phyloP scores from a whole-genome alignment of 768 basidiomycete species.

The Russula virescens region DNA sequence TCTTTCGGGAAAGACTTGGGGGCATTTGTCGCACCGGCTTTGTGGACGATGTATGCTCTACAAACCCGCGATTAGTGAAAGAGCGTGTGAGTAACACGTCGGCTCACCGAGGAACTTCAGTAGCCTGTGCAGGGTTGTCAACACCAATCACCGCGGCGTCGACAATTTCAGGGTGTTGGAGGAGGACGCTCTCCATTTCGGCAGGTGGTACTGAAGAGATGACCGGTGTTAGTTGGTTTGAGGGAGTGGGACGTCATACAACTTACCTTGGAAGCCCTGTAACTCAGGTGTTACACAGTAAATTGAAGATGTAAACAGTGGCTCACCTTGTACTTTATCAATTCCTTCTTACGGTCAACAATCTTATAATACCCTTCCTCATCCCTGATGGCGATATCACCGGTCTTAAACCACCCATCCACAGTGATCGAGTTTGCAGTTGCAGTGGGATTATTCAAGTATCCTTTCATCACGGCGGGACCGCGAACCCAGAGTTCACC shows the following conservation, averaged over 20 bases:
- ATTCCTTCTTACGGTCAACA: constrained; percentile 67
- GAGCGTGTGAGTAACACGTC: too few relatives aligned
- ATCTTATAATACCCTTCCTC: constrained; percentile 68
- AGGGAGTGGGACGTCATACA: not conserved
- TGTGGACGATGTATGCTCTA: constrained; percentile 61
- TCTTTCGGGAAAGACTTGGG: constrained; percentile 41
- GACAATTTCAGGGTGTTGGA: constrained; percentile 68
- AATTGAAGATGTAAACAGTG: not conserved
- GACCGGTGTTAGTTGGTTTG: not conserved
- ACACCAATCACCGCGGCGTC: constrained; percentile 83
- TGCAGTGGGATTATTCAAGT: constrained; percentile 64
- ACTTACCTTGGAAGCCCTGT: constrained; percentile 70
- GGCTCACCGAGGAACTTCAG: constrained; percentile 70
- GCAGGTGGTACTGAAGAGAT: constrained; percentile 68
- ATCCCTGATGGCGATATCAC: constrained; percentile 69
- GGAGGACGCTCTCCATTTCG: constrained; percentile 71
- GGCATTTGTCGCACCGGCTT: constrained; percentile 33
- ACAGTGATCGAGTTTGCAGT: constrained; percentile 62
- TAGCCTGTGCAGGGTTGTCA: constrained; percentile 56
- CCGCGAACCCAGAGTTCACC: constrained; percentile 85
- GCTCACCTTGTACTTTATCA: constrained; percentile 66
- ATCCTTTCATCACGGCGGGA: constrained; percentile 81
- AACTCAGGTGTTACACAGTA: not conserved
- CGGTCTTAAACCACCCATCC: constrained; percentile 85
- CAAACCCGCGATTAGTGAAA: not conserved